Evolutionary conservation across 164 flowering plant species (phyloP), one percentile per base, ranked within the genome.

Genomic region (Liquidambar formosana): DNA sequence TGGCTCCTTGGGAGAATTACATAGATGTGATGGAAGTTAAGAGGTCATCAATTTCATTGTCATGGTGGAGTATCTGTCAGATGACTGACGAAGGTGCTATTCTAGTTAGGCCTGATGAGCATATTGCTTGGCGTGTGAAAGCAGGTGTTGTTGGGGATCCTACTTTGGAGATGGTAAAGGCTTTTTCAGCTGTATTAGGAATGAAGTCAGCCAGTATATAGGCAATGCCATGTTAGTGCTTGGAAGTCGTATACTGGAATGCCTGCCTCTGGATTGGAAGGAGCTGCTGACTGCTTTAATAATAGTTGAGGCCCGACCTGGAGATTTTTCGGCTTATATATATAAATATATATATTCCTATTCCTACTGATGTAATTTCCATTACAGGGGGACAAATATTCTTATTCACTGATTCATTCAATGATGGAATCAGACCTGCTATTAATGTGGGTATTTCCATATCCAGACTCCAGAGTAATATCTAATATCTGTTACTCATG

Each of bases 91-190:
- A 66, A 72, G 97, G 98, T 68, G 98, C 97, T 62, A 83, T 96
- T 67, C 74, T 95, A 58, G 97, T 93, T n/a, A 75, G 99, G 67
- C 99, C 97, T 3, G 99, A 95, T 43, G 94, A 93, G 52, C 99
- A 91, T 64, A 85, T 95, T 79, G 94, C 93, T 22, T 95, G 99
- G 99, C 82, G 88, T 26, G 60, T 67, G 8, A 86, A 79, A 67
- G 71, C 80, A 0, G 80, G 73, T 51, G 71, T 84, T 43, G 28
- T 41, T 16, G 77, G 76, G n/a, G 82, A 92, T 82, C 83, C 81
- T 49, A 14, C 54, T 45, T 16, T 49, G 21, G 85, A 77, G 73
- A 80, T 94, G 88, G 71, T 70, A 52, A 78, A 51, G 63, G 90
- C 85, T 41, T 84, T 94, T 62, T 75, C 85, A 61, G 67, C 77